Conservation (phyloP, 768 basidiomycete species). For the Boletus tylopilopsis region DNA sequence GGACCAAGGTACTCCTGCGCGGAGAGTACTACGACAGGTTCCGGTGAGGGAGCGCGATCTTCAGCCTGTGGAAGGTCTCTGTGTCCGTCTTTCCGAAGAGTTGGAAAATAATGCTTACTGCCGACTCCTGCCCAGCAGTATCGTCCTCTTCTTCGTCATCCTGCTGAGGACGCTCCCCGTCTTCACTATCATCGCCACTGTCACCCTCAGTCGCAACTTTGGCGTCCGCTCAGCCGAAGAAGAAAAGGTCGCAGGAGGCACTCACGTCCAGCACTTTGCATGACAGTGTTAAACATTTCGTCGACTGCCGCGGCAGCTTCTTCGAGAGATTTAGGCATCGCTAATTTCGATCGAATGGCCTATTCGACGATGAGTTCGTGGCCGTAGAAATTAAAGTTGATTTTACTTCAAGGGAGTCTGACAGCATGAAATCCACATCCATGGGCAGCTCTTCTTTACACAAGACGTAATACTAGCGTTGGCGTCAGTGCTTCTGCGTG, state of each 20-base stretch:
- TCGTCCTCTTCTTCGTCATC: constrained; percentile 67
- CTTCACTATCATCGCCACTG: constrained; percentile 54
- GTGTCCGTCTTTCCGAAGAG: not conserved
- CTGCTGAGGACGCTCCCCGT: constrained; percentile 37
- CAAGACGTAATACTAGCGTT: constrained; percentile 69
- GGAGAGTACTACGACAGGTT: constrained; percentile 70
- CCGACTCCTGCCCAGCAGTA: constrained; percentile 45
- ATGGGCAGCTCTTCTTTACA: constrained; percentile 90
- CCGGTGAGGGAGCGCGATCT: constrained; percentile 78
- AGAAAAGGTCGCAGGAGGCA: not conserved
- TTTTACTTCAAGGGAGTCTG: constrained; percentile 86
- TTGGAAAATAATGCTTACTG: constrained; percentile 38
- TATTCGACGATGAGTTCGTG: constrained; percentile 27
- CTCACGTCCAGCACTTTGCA: constrained; percentile 58
- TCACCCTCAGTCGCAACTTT: constrained; percentile 35
- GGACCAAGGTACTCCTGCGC: constrained; percentile 75
- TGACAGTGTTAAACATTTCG: constrained; percentile 73
- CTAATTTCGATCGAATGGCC: constrained; percentile 84
- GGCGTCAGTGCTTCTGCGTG: constrained; percentile 3
- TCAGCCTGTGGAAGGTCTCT: constrained; percentile 35
- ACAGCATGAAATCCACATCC: constrained; percentile 97
- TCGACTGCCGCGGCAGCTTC: constrained; percentile 89
- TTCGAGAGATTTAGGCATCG: constrained; percentile 67
- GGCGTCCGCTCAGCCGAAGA: constrained; percentile 14
- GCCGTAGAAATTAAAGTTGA: not conserved